These are phyloP conservation scores for Flammula alnicola DNA, from an alignment of 1,284 basidiomycete species.

Conservation along the genomic window DNA sequence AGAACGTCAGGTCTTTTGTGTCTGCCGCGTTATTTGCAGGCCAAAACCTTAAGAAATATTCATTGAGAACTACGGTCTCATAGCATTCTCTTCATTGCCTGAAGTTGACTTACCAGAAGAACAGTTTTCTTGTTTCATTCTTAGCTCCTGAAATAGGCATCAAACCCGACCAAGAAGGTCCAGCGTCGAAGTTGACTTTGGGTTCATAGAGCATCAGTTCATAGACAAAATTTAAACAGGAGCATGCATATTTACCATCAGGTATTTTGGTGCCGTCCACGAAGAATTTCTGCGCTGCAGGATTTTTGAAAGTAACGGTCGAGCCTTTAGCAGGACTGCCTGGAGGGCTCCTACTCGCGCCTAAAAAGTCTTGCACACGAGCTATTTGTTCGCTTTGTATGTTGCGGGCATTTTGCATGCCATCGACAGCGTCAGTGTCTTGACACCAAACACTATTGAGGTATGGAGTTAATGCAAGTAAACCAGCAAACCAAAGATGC, in stretches of 20 bases:
- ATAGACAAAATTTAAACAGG: neutral
- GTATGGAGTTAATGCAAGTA: conserved; percentile 15
- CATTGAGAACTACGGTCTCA: no score
- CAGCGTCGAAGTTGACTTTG: conserved; percentile 61
- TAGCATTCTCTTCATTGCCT: no score
- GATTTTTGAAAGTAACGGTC: conserved; percentile 65
- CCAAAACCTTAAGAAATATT: conserved; percentile 32
- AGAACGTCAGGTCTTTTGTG: conserved; percentile 56
- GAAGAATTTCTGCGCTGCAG: conserved; percentile 63
- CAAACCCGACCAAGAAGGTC: conserved; percentile 73
- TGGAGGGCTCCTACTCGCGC: conserved; percentile 31
- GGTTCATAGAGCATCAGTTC: neutral
- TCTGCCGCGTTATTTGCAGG: conserved; percentile 51
- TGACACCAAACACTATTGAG: conserved; percentile 18
- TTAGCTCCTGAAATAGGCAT: conserved; percentile 63
- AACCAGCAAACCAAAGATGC: conserved; percentile 13
- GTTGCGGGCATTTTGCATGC: conserved; percentile 48
- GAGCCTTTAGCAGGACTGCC: conserved; percentile 43
- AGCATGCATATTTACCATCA: conserved; percentile 46
- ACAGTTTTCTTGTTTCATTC: conserved; percentile 70
- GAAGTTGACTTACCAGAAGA: conserved; percentile 68
- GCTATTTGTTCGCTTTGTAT: conserved; percentile 55
- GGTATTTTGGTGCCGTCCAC: conserved; percentile 69
- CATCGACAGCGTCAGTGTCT: conserved; percentile 38
- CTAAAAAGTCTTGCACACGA: conserved; percentile 47